Percentiles rank a stretch among this genome's conserved stretches.
Conservation (phyloP, 306 rosid species). For the Prinsepia uniflora region DNA sequence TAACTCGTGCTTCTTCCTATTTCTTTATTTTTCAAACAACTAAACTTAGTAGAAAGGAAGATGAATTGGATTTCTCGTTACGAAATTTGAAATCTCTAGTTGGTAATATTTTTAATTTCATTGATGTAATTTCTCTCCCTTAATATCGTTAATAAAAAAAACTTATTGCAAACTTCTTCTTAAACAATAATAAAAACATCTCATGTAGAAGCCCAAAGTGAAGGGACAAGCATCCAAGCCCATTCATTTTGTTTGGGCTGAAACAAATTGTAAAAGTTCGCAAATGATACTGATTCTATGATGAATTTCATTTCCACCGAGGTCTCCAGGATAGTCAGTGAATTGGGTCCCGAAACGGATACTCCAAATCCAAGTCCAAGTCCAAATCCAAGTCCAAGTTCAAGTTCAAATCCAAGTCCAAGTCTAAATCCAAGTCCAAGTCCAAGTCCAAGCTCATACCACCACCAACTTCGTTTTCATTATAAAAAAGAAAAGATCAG, state of each 20-base stretch:
- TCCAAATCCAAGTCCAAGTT: not conserved
- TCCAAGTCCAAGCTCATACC: not conserved
- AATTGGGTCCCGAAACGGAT: not conserved
- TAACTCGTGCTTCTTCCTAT: no score
- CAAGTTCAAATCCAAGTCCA: not conserved
- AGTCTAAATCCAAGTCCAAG: not conserved
- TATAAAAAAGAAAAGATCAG: not conserved
- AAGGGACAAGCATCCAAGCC: not conserved
- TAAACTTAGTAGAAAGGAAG: no score
- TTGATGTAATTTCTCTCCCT: no score
- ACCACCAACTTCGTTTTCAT: not conserved
- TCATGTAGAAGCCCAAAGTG: not conserved
- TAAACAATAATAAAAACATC: not conserved
- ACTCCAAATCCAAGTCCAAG: not conserved
- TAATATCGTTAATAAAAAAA: no score
- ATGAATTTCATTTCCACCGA: not conserved
- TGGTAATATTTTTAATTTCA: no score
- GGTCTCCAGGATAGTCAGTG: not conserved
- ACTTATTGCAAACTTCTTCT: no score
- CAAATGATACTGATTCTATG: not conserved
- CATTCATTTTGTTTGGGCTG: not conserved
- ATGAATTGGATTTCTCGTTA: no score
- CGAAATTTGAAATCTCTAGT: no score
- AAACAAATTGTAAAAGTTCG: no score
- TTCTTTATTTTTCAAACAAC: no score